Conservation (phyloP, 768 basidiomycete species). For the Mycena maculata region DNA sequence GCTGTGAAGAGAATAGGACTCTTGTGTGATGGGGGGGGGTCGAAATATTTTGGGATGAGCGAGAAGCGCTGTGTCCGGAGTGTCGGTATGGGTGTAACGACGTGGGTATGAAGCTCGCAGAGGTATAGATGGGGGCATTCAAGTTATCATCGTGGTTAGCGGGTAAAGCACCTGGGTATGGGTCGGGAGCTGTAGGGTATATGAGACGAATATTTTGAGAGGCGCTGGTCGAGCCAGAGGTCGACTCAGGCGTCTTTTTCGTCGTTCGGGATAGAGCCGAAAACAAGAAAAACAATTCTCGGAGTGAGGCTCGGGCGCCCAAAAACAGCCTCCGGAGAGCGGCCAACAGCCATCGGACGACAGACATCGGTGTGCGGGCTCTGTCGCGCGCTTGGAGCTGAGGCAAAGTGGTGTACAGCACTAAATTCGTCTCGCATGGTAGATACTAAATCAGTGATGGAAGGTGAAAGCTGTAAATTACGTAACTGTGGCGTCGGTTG, state of each 20-base stretch:
- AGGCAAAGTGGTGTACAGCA: no score
- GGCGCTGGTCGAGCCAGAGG: neutral
- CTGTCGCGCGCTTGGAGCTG: neutral
- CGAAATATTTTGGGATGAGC: conserved; percentile 39
- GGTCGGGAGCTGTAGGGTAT: conserved; percentile 12
- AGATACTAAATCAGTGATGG: no score
- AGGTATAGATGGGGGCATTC: conserved; percentile 18
- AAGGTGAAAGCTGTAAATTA: no score
- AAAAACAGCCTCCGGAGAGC: conserved; percentile 13
- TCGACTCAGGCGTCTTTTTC: neutral
- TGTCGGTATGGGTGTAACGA: conserved; percentile 39
- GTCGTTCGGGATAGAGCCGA: conserved; percentile 14
- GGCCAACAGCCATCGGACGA: conserved; percentile 17
- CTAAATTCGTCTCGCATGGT: no score
- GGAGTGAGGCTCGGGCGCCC: conserved; percentile 8
- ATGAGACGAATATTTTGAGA: conserved; percentile 7
- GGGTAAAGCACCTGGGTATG: neutral
- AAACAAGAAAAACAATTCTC: conserved; percentile 19
- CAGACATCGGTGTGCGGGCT: conserved; percentile 8
- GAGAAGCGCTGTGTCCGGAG: conserved; percentile 36
- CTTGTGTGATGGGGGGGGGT: conserved; percentile 25
- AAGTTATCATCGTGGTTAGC: neutral
- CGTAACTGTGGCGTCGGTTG: no score
- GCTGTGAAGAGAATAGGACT: conserved; percentile 23
- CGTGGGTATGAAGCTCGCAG: conserved; percentile 30